Conservation (phyloP, 2,329 filamentous ascomycete genomes). For the Seiridium cupressi region DNA sequence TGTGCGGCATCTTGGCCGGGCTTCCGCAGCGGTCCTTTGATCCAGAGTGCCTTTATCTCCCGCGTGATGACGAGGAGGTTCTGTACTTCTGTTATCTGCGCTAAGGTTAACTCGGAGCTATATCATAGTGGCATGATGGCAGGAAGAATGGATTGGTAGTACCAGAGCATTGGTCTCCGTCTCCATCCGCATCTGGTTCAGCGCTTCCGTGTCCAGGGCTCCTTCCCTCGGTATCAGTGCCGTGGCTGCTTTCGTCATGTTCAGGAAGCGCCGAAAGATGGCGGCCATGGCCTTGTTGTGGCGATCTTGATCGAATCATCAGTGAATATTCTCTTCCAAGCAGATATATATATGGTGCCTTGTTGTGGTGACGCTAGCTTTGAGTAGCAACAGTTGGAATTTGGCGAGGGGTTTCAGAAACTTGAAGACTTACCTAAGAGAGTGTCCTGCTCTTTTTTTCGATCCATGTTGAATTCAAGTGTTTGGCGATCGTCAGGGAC, state of each 20-base stretch:
- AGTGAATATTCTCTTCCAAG: background rate
- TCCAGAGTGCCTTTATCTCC: conserved; percentile 49
- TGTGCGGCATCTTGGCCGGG: conserved; percentile 37
- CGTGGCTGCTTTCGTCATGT: conserved; percentile 37
- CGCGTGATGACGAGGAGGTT: conserved; percentile 45
- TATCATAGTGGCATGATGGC: background rate
- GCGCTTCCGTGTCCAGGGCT: conserved; percentile 34
- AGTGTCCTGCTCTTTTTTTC: background rate
- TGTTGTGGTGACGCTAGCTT: background rate
- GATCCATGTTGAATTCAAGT: background rate
- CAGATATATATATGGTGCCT: background rate
- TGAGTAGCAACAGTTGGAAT: background rate
- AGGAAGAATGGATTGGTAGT: conserved; percentile 7
- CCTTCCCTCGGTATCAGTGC: conserved; percentile 30
- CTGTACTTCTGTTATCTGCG: conserved; percentile 38
- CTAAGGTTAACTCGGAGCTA: too few relatives aligned
- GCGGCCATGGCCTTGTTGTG: conserved; percentile 42
- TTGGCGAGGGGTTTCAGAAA: background rate
- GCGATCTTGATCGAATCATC: conserved; percentile 32
- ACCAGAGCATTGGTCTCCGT: conserved; percentile 35
- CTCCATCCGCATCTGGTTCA: conserved; percentile 39
- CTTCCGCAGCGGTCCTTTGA: conserved; percentile 43
- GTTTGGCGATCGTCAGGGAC: too few relatives aligned
- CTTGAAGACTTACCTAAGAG: background rate
- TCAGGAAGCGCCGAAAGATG: conserved; percentile 42